Percentiles rank a stretch among this genome's conserved stretches.
Conservation (phyloP, 768 basidiomycete genomes). For the Lactarius tabidus region DNA sequence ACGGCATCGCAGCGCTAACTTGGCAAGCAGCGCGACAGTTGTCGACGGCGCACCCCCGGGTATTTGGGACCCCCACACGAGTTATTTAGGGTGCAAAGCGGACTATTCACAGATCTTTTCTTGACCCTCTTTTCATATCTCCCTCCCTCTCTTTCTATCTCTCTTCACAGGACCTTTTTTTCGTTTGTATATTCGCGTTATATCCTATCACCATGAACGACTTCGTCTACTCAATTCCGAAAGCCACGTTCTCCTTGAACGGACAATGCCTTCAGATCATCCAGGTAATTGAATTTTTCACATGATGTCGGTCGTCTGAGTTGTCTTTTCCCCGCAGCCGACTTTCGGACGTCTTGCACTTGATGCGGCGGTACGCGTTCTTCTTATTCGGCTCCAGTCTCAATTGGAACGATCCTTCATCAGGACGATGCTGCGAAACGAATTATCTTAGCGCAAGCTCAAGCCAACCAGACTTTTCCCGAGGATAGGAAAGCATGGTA, state of each 20-base stretch:
- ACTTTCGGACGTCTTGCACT: constrained; percentile 7
- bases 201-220: constrained; percentile 10
- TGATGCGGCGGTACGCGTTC: constrained; percentile 6
- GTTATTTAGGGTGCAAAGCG: not conserved
- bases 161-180: not conserved
- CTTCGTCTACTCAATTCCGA: constrained; percentile 10
- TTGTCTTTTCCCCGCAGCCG: not conserved
- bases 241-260: constrained; percentile 7
- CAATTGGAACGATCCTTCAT: not conserved
- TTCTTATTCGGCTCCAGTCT: not conserved
- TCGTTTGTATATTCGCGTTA: not conserved
- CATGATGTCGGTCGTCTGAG: not conserved
- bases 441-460: constrained; percentile 3
- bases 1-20: not conserved
- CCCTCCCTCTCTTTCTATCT: not conserved
- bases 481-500: constrained; percentile 13
- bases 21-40: not conserved
- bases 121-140: not conserved
- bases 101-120: not conserved
- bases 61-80: not conserved
- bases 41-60: not conserved
- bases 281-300: not conserved
- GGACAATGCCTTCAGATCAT: constrained; percentile 10
- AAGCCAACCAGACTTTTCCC: constrained; percentile 9
- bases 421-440: constrained; percentile 10